A percentile compares a stretch with the other conserved stretches of the same genome.
phyloP scores from a whole-genome alignment of 2,329 filamentous ascomycete species.

The Leptographium procerum region DNA sequence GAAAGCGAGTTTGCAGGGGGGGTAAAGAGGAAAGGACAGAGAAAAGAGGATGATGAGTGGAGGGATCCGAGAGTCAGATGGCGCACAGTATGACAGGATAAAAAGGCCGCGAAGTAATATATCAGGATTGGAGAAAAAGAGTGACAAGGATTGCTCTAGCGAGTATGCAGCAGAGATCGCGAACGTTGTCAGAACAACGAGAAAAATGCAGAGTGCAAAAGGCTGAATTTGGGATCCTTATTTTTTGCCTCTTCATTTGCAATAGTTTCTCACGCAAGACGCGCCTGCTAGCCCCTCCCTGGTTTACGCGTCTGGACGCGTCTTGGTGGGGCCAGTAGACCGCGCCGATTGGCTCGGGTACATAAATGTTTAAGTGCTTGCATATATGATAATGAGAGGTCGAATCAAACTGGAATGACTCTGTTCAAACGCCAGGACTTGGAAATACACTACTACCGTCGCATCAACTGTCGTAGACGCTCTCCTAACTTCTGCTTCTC shows the following conservation, averaged over 20 bases:
- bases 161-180: not conserved
- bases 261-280: not conserved
- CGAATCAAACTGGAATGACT: not conserved
- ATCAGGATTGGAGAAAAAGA: not conserved
- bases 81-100: not conserved
- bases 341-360: constrained; percentile 8
- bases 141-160: not conserved
- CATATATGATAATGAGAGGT: constrained; percentile 2
- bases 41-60: not conserved
- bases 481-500: not conserved
- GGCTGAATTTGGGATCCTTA: not conserved
- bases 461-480: not conserved
- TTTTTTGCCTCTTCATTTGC: not conserved
- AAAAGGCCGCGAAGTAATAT: no score
- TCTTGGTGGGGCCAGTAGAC: not conserved
- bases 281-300: not conserved
- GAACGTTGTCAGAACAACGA: not conserved
- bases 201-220: not conserved
- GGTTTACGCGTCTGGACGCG: constrained; percentile 15
- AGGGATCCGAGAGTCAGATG: not conserved
- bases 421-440: not conserved
- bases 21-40: not conserved
- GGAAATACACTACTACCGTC: not conserved
- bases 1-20: no score
- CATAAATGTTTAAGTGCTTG: constrained; percentile 14